Evolutionary conservation across 108 stramenopile species (phyloP).

Genomic region (Aurantiochytrium sp.): DNA sequence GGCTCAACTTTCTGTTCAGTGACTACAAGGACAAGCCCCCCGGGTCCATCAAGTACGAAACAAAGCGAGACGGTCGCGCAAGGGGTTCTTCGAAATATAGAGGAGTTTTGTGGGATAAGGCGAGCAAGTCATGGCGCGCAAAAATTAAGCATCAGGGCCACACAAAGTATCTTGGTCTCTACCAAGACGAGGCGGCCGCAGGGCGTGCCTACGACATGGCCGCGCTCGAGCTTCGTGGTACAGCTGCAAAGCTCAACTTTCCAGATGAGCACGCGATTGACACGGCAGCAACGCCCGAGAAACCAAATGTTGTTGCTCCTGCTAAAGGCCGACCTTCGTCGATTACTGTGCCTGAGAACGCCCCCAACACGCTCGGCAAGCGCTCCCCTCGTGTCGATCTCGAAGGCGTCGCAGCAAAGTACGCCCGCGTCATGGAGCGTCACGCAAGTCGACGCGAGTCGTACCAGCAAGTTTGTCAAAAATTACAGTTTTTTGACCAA

Average conservation of each 20-base stretch:
- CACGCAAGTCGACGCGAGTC: background rate
- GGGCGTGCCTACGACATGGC: background rate
- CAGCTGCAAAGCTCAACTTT: background rate
- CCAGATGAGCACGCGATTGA: background rate
- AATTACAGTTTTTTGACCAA: background rate
- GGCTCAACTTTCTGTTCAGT: background rate
- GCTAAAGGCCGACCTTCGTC: background rate
- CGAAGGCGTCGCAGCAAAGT: background rate
- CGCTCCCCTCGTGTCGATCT: background rate
- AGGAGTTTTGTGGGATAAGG: background rate
- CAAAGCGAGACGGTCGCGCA: background rate
- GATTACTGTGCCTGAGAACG: no score
- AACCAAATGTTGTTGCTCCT: background rate
- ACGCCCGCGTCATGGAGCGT: background rate
- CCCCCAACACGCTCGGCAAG: no score
- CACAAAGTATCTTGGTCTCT: background rate
- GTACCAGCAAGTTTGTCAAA: background rate
- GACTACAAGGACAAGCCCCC: background rate
- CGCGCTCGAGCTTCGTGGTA: background rate
- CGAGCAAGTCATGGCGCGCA: background rate
- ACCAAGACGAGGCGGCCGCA: background rate
- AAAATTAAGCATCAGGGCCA: background rate
- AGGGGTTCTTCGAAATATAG: background rate
- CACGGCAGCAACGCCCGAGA: background rate
- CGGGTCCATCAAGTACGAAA: background rate